Evolutionary conservation across 306 rosid genomes (phyloP).

Genomic region (Cicer pinnatifidum): DNA sequence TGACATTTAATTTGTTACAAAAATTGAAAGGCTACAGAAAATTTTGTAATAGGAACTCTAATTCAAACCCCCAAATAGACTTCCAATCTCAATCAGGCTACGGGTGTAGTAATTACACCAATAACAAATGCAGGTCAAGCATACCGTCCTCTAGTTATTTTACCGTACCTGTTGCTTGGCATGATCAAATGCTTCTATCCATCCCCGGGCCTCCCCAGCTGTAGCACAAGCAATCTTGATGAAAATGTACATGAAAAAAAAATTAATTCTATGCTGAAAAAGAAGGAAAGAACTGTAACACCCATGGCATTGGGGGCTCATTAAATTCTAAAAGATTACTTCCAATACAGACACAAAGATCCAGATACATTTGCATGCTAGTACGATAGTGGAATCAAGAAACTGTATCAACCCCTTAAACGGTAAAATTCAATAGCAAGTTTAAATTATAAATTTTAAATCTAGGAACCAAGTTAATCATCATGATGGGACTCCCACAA

Average conservation of each 20-base stretch:
- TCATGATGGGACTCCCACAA: slow-evolving; percentile 27
- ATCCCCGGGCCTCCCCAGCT: slow-evolving; percentile 78
- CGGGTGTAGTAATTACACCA: slow-evolving; percentile 35
- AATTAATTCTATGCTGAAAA: slow-evolving; percentile 42
- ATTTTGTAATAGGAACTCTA: slow-evolving; percentile 23
- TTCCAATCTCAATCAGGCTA: slow-evolving; percentile 34
- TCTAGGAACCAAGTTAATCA: slow-evolving; percentile 23
- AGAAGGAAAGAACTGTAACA: slow-evolving; percentile 15
- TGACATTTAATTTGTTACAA: slow-evolving; percentile 30
- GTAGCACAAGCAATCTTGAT: slow-evolving; percentile 86
- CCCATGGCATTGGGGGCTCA: slow-evolving; percentile 1
- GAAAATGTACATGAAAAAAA: slow-evolving; percentile 37
- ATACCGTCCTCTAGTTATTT: slow-evolving; percentile 34
- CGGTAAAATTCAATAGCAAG: slow-evolving; percentile 1
- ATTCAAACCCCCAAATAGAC: slow-evolving; percentile 39
- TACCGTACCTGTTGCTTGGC: slow-evolving; percentile 91
- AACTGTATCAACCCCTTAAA: slow-evolving; percentile 26
- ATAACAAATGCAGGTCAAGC: slow-evolving; percentile 25
- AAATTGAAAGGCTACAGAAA: slow-evolving; percentile 35
- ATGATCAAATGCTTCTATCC: slow-evolving; percentile 97
- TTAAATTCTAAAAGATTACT: slow-evolving; percentile 31
- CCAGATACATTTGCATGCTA: slow-evolving; percentile 30
- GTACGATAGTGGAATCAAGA: slow-evolving; percentile 32
- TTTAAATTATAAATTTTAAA: slow-evolving; percentile 8
- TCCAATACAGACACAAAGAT: slow-evolving; percentile 9